Evolutionary conservation across 164 flowering plant genomes (phyloP).

Genomic region (Liriodendron chinense): DNA sequence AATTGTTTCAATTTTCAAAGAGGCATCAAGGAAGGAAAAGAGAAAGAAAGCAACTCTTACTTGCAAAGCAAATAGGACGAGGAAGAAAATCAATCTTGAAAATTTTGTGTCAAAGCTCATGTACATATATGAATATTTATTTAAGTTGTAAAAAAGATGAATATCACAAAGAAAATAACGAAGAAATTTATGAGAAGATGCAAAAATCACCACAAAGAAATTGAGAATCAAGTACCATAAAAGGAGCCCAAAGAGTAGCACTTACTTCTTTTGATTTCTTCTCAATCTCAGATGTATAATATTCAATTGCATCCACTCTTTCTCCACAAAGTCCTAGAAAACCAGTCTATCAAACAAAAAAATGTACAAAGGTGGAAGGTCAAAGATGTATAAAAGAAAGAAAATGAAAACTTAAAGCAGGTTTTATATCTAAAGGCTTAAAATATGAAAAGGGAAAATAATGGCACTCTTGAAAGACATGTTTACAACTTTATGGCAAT

Average conservation of each 20-base stretch:
- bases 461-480: not conserved
- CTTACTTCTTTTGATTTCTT: slow-evolving; percentile 54
- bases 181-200: not conserved
- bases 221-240: not conserved
- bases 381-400: not conserved
- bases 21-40: not conserved
- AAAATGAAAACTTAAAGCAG: not conserved
- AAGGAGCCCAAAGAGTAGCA: not conserved
- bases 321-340: slow-evolving; percentile 69
- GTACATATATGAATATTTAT: too few species aligned
- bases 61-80: not conserved
- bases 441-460: not conserved
- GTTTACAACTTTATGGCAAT: too few species aligned
- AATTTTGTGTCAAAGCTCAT: too few species aligned
- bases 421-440: not conserved
- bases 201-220: not conserved
- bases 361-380: not conserved
- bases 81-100: not conserved
- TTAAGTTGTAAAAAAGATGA: not conserved
- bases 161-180: not conserved
- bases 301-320: slow-evolving; percentile 71
- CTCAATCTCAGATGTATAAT: slow-evolving; percentile 48
- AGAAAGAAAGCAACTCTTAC: not conserved
- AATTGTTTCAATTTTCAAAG: slow-evolving; percentile 1
- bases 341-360: slow-evolving; percentile 53